Base-by-base conservation (phyloP, 2,329 filamentous ascomycete genomes). In the Balansia obtecta region DNA sequence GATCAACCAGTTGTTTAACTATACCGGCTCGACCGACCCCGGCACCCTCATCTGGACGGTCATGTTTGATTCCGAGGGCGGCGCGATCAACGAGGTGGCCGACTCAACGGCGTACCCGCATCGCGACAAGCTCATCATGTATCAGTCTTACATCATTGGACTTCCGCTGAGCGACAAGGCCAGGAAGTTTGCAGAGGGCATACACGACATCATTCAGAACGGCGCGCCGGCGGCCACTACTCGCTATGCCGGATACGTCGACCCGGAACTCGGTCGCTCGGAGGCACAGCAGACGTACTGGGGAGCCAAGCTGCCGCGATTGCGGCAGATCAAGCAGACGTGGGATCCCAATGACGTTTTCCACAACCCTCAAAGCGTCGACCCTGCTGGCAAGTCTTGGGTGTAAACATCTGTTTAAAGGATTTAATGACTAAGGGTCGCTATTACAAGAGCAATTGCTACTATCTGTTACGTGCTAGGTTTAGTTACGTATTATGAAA, bases 211-310 rank as follows among this genome's bases (percentile, higher is more conserved):
- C 30, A 69, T 79, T 38, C 59, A 61, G 37, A 57, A 57, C 4
- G 62, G 68, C 5, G 65, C 68, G 11, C 60, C 66, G 1, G 60
- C 65, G 2, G 66, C 66, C 0, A 62, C 70, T 44, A 75, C 74
- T 11, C 75, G 77, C 1, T 85, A 85, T 61, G 73, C 80, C 0
- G 81, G 80, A 2, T 85, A 84, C 55, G 74, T 85, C 2, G 80
- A 84, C 58, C 71, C 71, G 1, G 61, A 61, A 4, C 58, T 82
- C 34, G 51, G 61, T n/a, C 60, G 70, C 38, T 55, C 55, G 2
- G 55, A 67, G 50, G 68, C 71, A 9, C 75, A 79, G 56, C 55
- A 65, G 49, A 67, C 70, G 9, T 82, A 82, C 58, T 83, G 77
- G 77, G 73, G 73, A 0, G 56, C 66, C 0, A 79, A 80, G 53